Percentiles rank a stretch among this genome's conserved stretches.
Evolutionary conservation across 164 flowering plant genomes (phyloP).

Genomic region (Tetrastigma voinierianum): DNA sequence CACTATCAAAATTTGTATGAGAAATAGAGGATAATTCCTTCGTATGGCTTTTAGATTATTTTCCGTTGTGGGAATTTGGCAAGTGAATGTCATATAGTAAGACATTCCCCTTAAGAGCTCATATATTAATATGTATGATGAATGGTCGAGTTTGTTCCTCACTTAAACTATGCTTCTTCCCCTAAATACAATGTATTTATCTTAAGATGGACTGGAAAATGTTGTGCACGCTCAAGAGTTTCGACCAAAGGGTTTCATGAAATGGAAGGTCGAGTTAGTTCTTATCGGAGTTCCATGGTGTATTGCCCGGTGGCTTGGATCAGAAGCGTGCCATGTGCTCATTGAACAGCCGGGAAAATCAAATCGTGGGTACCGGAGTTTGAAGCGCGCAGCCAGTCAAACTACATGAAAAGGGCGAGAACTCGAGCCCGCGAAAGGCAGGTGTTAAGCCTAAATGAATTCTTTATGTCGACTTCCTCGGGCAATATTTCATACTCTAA

Average conservation of each 20-base stretch:
- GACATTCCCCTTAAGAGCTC: too few species aligned
- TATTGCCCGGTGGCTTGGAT: constrained; percentile 51
- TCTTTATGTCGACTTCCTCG: constrained; percentile 43
- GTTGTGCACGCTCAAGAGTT: constrained; percentile 18
- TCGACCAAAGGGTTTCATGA: constrained; percentile 11
- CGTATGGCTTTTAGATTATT: too few species aligned
- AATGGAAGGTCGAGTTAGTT: constrained; percentile 16
- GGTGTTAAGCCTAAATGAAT: constrained; percentile 50
- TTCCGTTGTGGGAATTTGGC: too few species aligned
- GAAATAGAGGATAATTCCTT: too few species aligned
- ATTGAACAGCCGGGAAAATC: constrained; percentile 62
- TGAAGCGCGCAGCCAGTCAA: constrained; percentile 50
- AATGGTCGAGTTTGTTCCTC: too few species aligned
- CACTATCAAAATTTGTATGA: too few species aligned
- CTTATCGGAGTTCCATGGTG: constrained; percentile 38
- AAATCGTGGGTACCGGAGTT: constrained; percentile 57
- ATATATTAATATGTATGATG: too few species aligned
- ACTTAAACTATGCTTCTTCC: too few species aligned
- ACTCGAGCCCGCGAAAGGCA: constrained; percentile 57
- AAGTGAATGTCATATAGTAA: too few species aligned
- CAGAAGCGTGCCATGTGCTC: constrained; percentile 49
- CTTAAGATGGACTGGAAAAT: constrained; percentile 1
- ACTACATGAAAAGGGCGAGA: constrained; percentile 66
- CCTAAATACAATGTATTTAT: not conserved
- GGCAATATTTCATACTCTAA: constrained; percentile 24